phyloP scores from a whole-genome alignment of 2,329 filamentous ascomycete species.

The Xylaria sp. region DNA sequence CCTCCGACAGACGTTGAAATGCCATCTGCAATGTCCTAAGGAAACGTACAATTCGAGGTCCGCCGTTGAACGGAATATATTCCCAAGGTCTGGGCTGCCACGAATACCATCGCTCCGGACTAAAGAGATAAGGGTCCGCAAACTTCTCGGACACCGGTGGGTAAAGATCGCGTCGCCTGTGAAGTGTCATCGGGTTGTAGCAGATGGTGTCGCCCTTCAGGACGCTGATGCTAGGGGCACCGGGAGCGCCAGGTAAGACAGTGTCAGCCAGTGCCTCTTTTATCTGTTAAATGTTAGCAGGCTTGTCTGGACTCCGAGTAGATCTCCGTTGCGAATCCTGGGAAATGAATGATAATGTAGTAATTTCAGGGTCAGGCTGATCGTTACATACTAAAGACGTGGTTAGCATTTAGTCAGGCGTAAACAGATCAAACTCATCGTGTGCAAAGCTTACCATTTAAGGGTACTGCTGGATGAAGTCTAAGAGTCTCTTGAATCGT shows the following conservation, averaged over 20 bases:
- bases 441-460: slow-evolving; percentile 50
- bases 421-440: neutral
- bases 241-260: slow-evolving; percentile 46
- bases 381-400: slow-evolving; percentile 25
- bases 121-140: slow-evolving; percentile 38
- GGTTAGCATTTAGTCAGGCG: slow-evolving; percentile 5
- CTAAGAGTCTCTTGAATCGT: slow-evolving; percentile 51
- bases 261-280: slow-evolving; percentile 55
- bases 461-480: slow-evolving; percentile 58
- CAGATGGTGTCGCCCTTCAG: slow-evolving; percentile 36
- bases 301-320: neutral
- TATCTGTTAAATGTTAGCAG: slow-evolving; percentile 36
- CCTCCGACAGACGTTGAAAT: neutral
- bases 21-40: neutral
- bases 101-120: slow-evolving; percentile 43
- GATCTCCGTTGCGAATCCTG: neutral
- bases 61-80: slow-evolving; percentile 67
- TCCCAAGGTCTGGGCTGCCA: slow-evolving; percentile 58
- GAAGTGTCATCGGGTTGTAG: slow-evolving; percentile 32
- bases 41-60: slow-evolving; percentile 57
- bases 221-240: slow-evolving; percentile 34
- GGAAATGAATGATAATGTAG: neutral
- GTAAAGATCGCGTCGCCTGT: slow-evolving; percentile 39
- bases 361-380: neutral
- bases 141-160: slow-evolving; percentile 36